Evolutionary conservation across 1,284 basidiomycete species (phyloP).

Genomic region (Apiotrichum gracile): DNA sequence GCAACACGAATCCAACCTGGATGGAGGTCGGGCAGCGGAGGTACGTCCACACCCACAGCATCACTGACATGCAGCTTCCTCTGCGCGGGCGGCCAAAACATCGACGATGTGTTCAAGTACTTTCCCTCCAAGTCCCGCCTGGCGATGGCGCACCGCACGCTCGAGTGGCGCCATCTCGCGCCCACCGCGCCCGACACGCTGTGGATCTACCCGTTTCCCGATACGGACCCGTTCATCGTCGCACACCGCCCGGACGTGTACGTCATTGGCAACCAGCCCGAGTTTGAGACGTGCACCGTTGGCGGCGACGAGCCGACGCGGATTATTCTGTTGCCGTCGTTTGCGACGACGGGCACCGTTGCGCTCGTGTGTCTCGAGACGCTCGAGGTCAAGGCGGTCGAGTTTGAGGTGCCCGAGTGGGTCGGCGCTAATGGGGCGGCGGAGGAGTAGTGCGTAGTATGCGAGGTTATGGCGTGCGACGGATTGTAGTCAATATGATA

Average conservation of each 20-base stretch:
- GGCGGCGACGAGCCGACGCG: constrained; percentile 52
- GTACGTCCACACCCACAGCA: constrained; percentile 26
- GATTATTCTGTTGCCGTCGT: constrained; percentile 77
- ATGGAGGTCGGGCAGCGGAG: constrained; percentile 54
- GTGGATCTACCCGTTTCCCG: constrained; percentile 90
- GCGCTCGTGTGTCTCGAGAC: constrained; percentile 59
- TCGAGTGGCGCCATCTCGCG: constrained; percentile 92
- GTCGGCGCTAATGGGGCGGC: constrained; percentile 19
- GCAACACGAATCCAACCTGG: constrained; percentile 88
- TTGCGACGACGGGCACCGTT: constrained; percentile 61
- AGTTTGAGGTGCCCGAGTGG: constrained; percentile 45
- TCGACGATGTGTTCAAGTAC: constrained; percentile 96
- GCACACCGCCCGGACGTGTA: constrained; percentile 79
- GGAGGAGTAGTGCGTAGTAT: no score
- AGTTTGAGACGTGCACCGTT: constrained; percentile 68
- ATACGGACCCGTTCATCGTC: constrained; percentile 84
- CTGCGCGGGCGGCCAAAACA: constrained; percentile 80
- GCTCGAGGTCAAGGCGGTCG: constrained; percentile 51
- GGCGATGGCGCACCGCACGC: constrained; percentile 67
- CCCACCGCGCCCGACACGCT: constrained; percentile 97
- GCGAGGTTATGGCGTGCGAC: no score
- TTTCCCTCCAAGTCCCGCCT: constrained; percentile 52
- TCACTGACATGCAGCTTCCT: constrained; percentile 59
- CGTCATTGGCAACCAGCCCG: constrained; percentile 85
- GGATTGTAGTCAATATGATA: no score